A percentile compares a stretch with the other conserved stretches of the same genome.
These are phyloP conservation scores for Teratosphaeria zuluensis DNA, from an alignment of 2,329 filamentous ascomycete genomes.

Conservation along the genomic window DNA sequence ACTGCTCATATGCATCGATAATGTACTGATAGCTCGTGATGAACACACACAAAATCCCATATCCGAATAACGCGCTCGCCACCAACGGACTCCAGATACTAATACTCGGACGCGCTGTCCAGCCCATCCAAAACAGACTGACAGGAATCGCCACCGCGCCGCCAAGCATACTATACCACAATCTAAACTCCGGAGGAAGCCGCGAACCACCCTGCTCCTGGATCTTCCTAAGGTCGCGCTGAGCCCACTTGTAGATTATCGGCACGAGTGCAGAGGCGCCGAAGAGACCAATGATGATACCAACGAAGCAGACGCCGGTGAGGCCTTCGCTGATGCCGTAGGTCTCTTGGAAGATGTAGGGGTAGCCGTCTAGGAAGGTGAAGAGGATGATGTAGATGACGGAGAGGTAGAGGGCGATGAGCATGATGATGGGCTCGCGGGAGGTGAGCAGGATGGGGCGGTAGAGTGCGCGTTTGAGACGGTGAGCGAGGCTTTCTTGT, in stretches of 20 bases:
- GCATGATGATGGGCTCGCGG: constrained; percentile 39
- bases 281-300: constrained; percentile 35
- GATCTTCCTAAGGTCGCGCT: constrained; percentile 34
- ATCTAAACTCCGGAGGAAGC: constrained; percentile 43
- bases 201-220: constrained; percentile 27
- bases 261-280: constrained; percentile 32
- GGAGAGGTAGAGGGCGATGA: constrained; percentile 38
- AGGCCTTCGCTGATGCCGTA: constrained; percentile 38
- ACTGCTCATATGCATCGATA: constrained; percentile 47
- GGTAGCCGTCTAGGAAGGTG: constrained; percentile 41
- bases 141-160: constrained; percentile 41
- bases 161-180: constrained; percentile 44
- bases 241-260: constrained; percentile 36
- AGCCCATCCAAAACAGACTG: constrained; percentile 50
- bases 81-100: constrained; percentile 44
- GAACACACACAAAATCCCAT: constrained; percentile 34
- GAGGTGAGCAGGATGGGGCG: constrained; percentile 33
- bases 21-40: constrained; percentile 48
- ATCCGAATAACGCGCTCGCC: constrained; percentile 45
- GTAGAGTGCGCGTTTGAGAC: constrained; percentile 29
- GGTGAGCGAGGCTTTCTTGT: constrained; percentile 28
- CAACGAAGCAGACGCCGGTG: constrained; percentile 39
- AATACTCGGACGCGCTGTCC: constrained; percentile 37
- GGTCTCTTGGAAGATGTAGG: constrained; percentile 42
- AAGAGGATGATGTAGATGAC: constrained; percentile 39